Evolutionary conservation across 208 protist species (phyloP), one percentile per base, ranked within the genome.

Genomic region (Trypanosoma congolense): DNA sequence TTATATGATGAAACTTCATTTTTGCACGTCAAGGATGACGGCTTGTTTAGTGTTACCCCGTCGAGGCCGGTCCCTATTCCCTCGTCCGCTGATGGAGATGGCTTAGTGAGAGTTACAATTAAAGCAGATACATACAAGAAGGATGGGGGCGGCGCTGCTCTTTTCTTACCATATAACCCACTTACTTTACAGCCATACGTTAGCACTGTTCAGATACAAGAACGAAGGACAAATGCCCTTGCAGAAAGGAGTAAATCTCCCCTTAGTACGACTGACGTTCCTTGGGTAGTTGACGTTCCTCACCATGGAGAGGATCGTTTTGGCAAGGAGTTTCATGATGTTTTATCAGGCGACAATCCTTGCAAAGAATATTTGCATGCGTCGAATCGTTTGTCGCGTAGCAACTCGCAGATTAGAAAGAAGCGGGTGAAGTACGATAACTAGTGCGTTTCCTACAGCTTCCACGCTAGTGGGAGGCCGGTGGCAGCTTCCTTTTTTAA

Each of bases 281-380:
- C 86, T 38, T 93, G 86, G 86, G 79, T 86, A 26, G 36, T 89
- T n/a, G 86, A 93, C 56, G 46, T 80, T 28, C 86, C 80, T 10
- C 86, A 90, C 57, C 33, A 12, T 38, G 33, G 33, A 12, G 12
- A 38, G 33, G 33, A 38, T 12, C 12, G 33, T 12, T 38, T 38
- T 6, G 47, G 58, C 77, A 25, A 78, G 75, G 70, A 50, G 56
- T 16, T 48, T 77, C 19, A 75, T 70, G 56, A 78, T 75, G 24
- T 43, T 62, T 1, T 45, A 46, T 19, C 50, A 50, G 31, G 47
- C 19, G 1, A 18, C 18, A n/a, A 22, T 25, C 3, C 29, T 18
- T 42, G 31, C 45, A 12, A 12, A 12, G 33, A 38, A 38, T 6
- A 38, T 6, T 12, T 12, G 6, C 9, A 38, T 12, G 9, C 33